A percentile compares a stretch with the other conserved stretches of the same genome.
phyloP scores from a whole-genome alignment of 148 eudicot species.

The Spergularia marina region DNA sequence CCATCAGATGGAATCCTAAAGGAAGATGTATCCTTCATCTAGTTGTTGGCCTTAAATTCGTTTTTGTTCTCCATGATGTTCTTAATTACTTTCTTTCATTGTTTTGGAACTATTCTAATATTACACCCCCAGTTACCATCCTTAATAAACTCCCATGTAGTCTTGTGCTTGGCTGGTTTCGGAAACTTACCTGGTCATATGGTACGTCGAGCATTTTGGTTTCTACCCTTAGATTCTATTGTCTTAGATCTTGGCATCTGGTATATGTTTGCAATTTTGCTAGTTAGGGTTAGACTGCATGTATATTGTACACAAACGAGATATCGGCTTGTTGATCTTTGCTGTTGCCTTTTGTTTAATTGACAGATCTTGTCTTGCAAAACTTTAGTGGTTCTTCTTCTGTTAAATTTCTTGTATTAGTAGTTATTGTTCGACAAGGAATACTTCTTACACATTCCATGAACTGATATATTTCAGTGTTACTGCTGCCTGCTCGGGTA shows the following conservation, averaged over 20 bases:
- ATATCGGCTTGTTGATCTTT: background rate
- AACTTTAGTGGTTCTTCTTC: no score
- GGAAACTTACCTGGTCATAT: conserved; percentile 98
- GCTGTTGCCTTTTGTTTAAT: background rate
- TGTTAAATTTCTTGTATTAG: no score
- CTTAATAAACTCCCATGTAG: conserved; percentile 55
- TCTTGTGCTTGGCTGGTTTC: conserved; percentile 95
- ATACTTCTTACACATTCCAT: no score
- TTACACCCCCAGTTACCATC: conserved; percentile 25
- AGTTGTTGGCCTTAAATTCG: background rate
- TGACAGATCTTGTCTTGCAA: no score
- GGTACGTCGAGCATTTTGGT: conserved; percentile 45
- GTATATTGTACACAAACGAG: background rate
- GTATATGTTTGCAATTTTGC: background rate
- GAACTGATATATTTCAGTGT: no score
- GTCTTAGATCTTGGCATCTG: background rate
- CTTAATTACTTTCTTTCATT: conserved; percentile 6
- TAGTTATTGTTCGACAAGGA: no score
- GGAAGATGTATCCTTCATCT: conserved; percentile 87
- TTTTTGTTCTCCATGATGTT: background rate
- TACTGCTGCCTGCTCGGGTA: no score
- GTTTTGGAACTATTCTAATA: background rate
- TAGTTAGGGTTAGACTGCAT: background rate
- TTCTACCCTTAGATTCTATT: background rate
- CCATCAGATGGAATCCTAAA: conserved; percentile 93